Evolutionary conservation across 108 stramenopile species (phyloP).

Genomic region (Nitzschia sp.): DNA sequence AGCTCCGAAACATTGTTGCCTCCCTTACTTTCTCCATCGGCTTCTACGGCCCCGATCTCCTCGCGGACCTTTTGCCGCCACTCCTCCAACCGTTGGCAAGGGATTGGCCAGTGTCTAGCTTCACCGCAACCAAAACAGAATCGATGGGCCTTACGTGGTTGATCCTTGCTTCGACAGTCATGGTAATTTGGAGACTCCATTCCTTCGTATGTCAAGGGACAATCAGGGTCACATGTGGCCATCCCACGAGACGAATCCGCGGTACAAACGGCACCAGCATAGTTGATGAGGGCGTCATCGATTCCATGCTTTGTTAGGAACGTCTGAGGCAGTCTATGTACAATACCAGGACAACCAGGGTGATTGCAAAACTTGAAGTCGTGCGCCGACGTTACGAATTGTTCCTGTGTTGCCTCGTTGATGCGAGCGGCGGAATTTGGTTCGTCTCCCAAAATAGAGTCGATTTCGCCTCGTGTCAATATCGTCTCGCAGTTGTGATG

Average conservation of each 20-base stretch:
- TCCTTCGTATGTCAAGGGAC: slow-evolving; percentile 54
- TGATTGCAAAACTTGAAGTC: slow-evolving; percentile 52
- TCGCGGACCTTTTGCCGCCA: slow-evolving; percentile 54
- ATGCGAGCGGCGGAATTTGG: slow-evolving; percentile 26
- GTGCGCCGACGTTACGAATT: slow-evolving; percentile 38
- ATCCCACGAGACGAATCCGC: background rate
- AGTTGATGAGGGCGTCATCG: slow-evolving; percentile 32
- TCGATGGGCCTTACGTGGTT: slow-evolving; percentile 53
- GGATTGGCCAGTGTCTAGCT: slow-evolving; percentile 50
- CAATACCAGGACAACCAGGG: slow-evolving; percentile 53
- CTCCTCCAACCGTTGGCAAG: slow-evolving; percentile 47
- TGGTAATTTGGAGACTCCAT: slow-evolving; percentile 37
- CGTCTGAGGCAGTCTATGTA: slow-evolving; percentile 26
- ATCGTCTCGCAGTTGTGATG: slow-evolving; percentile 46
- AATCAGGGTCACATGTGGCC: background rate
- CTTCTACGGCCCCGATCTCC: slow-evolving; percentile 44
- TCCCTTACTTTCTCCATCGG: slow-evolving; percentile 12
- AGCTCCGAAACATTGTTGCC: slow-evolving; percentile 36
- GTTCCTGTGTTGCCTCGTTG: slow-evolving; percentile 31
- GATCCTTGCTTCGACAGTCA: slow-evolving; percentile 17
- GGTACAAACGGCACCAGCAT: slow-evolving; percentile 50
- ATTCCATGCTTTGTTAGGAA: slow-evolving; percentile 17
- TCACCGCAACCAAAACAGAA: slow-evolving; percentile 60
- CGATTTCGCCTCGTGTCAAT: slow-evolving; percentile 21
- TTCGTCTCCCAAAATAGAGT: slow-evolving; percentile 20